phyloP scores from a whole-genome alignment of 108 stramenopile species.

The Craspedostauros australis region DNA sequence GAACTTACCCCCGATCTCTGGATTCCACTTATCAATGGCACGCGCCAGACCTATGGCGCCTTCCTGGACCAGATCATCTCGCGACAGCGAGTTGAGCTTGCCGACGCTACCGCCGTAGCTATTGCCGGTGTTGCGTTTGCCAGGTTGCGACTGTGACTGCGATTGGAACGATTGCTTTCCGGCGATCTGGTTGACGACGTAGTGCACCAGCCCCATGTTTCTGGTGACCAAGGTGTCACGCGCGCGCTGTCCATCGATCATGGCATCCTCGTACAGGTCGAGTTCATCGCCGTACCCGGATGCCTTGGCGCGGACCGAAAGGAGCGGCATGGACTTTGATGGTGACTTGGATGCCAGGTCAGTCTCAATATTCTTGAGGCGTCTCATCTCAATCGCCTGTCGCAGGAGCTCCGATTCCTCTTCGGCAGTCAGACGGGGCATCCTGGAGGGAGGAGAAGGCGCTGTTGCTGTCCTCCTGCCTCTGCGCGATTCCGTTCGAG shows the following conservation, averaged over 20 bases:
- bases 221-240: conserved; percentile 52
- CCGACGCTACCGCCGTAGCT: neutral
- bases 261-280: conserved; percentile 31
- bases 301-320: conserved; percentile 18
- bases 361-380: conserved; percentile 27
- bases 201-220: conserved; percentile 70
- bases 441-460: too few species aligned
- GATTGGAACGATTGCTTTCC: too few species aligned
- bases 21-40: conserved; percentile 89
- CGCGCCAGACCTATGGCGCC: conserved; percentile 85
- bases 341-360: conserved; percentile 11
- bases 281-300: conserved; percentile 42
- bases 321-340: neutral
- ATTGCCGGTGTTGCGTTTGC: neutral
- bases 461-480: neutral
- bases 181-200: conserved; percentile 47
- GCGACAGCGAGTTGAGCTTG: conserved; percentile 27
- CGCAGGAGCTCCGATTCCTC: conserved; percentile 42
- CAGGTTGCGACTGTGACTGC: too few species aligned
- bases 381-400: conserved; percentile 37
- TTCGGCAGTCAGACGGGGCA: conserved; percentile 27
- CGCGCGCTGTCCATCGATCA: conserved; percentile 39
- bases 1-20: conserved; percentile 64
- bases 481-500: neutral
- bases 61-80: conserved; percentile 90